Base-by-base conservation (phyloP, 306 rosid species). In the Vigna angularis region DNA sequence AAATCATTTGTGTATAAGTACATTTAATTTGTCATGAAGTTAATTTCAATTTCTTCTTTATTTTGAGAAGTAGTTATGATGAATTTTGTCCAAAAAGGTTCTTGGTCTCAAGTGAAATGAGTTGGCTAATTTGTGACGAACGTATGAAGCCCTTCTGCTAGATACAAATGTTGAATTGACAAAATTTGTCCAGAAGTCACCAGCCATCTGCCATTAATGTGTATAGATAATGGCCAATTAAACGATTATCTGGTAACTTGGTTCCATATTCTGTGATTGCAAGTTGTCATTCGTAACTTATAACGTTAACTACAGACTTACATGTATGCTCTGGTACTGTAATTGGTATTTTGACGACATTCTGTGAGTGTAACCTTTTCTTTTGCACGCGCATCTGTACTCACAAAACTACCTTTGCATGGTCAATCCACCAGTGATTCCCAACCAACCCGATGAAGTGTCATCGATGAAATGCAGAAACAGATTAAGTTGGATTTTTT, bases 91-190 rank as follows among this genome's bases (percentile, higher is more conserved):
- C 6, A 40, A 40, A 40, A 40, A 38, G 8, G 42, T 6, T 38
- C 9, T 38, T 14, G 7, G n/a, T 70, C 50, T 69, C 68, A 47
- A 62, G 9, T 74, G 76, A 65, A 47, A 68, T 77, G 74, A 72
- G 70, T 72, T 38, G 15, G 32, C 22, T 49, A 58, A 50, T 65
- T 36, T 56, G 52, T n/a, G 7, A 59, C 15, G 66, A 59, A 59
- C 18, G 66, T 4, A 74, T 57, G 45, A 26, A 56, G 49, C 58
- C 12, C 7, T 66, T 47, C 49, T 40, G 52, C 49, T 75, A 20
- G 14, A 55, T 13, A 13, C 17, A 26, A 30, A 28, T 59, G 66
- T 59, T 59, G 40, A 28, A 14, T 59, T 28, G 42, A 11, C 42
- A 59, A 59, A 28, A 59, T 14, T 58, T 58, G 64, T 24, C 6